phyloP scores from a whole-genome alignment of 306 rosid species.

The Vigna unguiculata region DNA sequence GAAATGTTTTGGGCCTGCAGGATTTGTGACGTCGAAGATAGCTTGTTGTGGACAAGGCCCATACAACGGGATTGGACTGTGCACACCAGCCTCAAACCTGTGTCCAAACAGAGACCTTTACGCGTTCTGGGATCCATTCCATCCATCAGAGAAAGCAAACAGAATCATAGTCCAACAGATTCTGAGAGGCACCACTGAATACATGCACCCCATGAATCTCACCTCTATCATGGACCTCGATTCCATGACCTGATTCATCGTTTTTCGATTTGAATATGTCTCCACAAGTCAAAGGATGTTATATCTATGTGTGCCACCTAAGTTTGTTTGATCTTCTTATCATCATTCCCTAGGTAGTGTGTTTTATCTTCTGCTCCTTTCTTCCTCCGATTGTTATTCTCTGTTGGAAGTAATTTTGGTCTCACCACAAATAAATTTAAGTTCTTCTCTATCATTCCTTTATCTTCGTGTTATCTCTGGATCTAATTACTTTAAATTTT shows the following conservation, averaged over 20 bases:
- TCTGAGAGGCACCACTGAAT: constrained; percentile 56
- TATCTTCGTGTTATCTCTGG: neutral
- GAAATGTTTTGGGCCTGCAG: constrained; percentile 47
- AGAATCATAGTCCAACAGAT: constrained; percentile 66
- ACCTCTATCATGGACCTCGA: constrained; percentile 72
- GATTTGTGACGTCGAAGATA: constrained; percentile 65
- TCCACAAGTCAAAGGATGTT: neutral
- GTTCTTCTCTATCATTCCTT: neutral
- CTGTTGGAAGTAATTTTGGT: constrained; percentile 28
- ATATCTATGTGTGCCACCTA: constrained; percentile 5
- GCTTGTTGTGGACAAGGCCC: constrained; percentile 90
- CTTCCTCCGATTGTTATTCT: neutral
- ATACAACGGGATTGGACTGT: constrained; percentile 76
- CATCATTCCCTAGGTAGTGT: constrained; percentile 36
- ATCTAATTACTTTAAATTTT: neutral
- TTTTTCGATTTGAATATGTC: too few species aligned
- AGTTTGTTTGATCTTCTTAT: neutral
- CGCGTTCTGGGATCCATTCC: constrained; percentile 88
- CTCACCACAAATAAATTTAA: constrained; percentile 35
- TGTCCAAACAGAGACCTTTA: constrained; percentile 73
- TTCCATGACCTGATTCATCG: constrained; percentile 39
- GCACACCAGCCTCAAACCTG: constrained; percentile 67
- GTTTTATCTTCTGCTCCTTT: constrained; percentile 1
- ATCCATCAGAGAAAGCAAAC: constrained; percentile 78
- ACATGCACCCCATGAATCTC: constrained; percentile 91